These are phyloP conservation scores for Schizothecium vesticola DNA, from an alignment of 495 filamentous ascomycete genomes.

Conservation along the genomic window DNA sequence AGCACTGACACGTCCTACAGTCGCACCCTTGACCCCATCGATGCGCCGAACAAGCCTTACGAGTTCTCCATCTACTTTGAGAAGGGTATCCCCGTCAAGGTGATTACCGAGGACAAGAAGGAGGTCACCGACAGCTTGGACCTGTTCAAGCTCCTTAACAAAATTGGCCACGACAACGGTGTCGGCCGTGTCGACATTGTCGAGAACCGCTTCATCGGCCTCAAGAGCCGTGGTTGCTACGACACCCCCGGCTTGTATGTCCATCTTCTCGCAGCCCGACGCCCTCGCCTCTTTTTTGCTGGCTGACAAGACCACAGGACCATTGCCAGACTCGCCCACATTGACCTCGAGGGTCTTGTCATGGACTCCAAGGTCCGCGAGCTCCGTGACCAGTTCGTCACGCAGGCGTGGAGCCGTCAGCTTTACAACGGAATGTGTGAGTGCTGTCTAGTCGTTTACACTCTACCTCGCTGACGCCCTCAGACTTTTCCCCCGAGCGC, in stretches of 20 bases:
- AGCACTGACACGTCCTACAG: background rate
- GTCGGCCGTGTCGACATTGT: slow-evolving; percentile 90
- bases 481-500: slow-evolving; percentile 72
- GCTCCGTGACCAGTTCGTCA: slow-evolving; percentile 79
- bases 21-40: slow-evolving; percentile 65
- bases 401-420: slow-evolving; percentile 64
- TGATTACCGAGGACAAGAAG: slow-evolving; percentile 53
- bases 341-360: slow-evolving; percentile 79
- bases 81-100: slow-evolving; percentile 76
- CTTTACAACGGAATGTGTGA: slow-evolving; percentile 84
- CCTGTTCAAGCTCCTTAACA: slow-evolving; percentile 74
- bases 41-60: slow-evolving; percentile 69
- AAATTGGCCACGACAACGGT: slow-evolving; percentile 70
- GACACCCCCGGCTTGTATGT: slow-evolving; percentile 53
- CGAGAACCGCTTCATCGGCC: slow-evolving; percentile 50
- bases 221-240: slow-evolving; percentile 90
- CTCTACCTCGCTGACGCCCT: slow-evolving; percentile 21
- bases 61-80: slow-evolving; percentile 78
- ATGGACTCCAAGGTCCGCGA: slow-evolving; percentile 79
- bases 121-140: slow-evolving; percentile 68
- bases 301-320: slow-evolving; percentile 34
- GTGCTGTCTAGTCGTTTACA: slow-evolving; percentile 58
- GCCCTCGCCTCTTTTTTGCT: background rate
- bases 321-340: slow-evolving; percentile 67
- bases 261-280: no score